Base-by-base conservation (phyloP, 2,329 filamentous ascomycete species). In the Colletotrichum noveboracense region DNA sequence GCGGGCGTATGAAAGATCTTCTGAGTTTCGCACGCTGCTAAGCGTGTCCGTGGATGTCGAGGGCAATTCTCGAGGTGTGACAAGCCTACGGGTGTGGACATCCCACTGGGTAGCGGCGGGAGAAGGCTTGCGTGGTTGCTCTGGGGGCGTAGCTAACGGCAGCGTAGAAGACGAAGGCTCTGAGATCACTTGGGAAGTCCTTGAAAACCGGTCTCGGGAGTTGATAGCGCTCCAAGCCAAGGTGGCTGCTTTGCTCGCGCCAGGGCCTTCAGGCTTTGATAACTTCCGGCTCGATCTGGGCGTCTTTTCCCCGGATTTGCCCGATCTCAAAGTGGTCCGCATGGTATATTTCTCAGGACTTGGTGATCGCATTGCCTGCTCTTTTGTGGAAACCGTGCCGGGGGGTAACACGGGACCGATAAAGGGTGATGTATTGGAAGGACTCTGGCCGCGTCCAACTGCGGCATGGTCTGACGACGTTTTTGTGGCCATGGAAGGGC, bases 191-290 rank as follows among this genome's bases (percentile, higher is more conserved):
- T 79, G 78, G 34, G 79, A 65, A 52, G 79, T 75, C 73, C 81
- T 82, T 60, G 78, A 56, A 71, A 80, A 74, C 60, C 82, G 83
- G 32, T 88, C 86, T 76, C 82, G 84, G 6, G 86, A 83, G 14
- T 85, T 84, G 16, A 90, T 81, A 21, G 86, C 85, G 69, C 82
- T 87, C 91, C 92, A 94, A 36, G 92, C 92, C 68, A 93, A 80
- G 5, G 90, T 91, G 30, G 92, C 92, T 55, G 92, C 92, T 80
- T 91, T 92, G 82, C 88, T 93, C 14, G 92, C 89, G 1, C 91
- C 89, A 70, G 91, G 91, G 43, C 84, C 83, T 21, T 83, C 83
- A 70, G 84, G 80, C 74, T 84, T 89, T 12, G 86, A 81, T 36
- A 86, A 81, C 66, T 86, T 86, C 28, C 87, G 86, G 10, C 81